Evolutionary conservation across 2,329 filamentous ascomycete species (phyloP), one percentile per base, ranked within the genome.

Genomic region (Lanzia echinophila): DNA sequence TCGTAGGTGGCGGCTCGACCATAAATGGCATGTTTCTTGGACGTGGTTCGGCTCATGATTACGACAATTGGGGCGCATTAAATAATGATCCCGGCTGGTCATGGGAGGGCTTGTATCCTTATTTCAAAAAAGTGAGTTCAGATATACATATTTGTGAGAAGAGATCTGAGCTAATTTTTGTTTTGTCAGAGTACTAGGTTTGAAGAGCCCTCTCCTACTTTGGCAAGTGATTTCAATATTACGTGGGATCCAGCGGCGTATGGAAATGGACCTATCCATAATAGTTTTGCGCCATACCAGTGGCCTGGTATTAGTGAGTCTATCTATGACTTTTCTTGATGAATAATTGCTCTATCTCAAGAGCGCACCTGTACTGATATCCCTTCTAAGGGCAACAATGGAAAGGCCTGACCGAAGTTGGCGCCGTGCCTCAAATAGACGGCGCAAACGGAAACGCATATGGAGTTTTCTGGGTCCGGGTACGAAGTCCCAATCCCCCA

Each of bases 181-280:
- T 15, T 24, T 5, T n/a, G 6, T 3, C 15, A 70, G 69, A 69
- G 66, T 53, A 67, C 70, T 55, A 70, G 62, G 7, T 72, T 69
- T 47, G 68, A 67, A 3, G 63, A 64, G 3, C 63, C 62, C n/a
- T 65, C 67, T 15, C 52, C 58, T 17, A 61, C 65, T 19, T 50
- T 70, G 10, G 67, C 65, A 4, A 41, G 60, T 33, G 63, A 70
- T 45, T 71, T 68, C 54, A 68, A 65, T 13, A 71, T 71, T 45
- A 61, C 67, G 6, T 68, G 66, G 31, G 63, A 71, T 47, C 54
- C 59, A 22, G 59, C 24, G 1, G n/a, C 31, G 2, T 80, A 83
- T 56, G 81, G 81, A 20, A 62, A 72, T 19, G 81, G 81, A 0
- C 80, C 80, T 0, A 65, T 73, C 15, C 68, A 72, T 41, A 65